Evolutionary conservation across 768 basidiomycete species (phyloP).

Genomic region (Pisolithus marmoratus): DNA sequence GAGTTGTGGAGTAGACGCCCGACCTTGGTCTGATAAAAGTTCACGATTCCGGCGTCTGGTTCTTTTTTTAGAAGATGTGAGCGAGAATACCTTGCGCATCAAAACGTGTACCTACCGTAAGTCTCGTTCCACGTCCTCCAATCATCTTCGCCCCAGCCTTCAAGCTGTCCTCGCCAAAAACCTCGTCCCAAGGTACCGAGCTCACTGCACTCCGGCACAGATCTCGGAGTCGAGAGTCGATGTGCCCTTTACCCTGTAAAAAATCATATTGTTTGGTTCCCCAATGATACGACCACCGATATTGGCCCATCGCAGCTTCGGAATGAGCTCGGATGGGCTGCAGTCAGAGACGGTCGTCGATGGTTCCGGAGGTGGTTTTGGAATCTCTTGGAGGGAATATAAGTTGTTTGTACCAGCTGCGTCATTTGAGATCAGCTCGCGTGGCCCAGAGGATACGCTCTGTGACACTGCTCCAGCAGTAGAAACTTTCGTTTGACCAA

Average conservation of each 20-base stretch:
- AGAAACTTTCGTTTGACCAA: conserved; percentile 32
- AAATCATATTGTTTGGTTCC: conserved; percentile 94
- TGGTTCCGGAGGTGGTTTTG: conserved; percentile 61
- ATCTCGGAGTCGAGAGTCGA: conserved; percentile 49
- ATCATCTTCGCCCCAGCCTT: conserved; percentile 49
- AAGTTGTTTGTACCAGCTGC: conserved; percentile 59
- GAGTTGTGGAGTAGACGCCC: background rate
- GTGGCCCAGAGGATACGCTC: conserved; percentile 41
- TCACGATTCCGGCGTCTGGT: conserved; percentile 95
- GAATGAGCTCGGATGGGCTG: conserved; percentile 51
- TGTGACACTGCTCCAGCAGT: background rate
- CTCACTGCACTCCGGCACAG: conserved; percentile 62
- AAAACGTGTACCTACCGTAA: conserved; percentile 53
- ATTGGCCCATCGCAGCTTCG: conserved; percentile 90
- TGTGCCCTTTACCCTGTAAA: conserved; percentile 54
- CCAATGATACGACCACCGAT: conserved; percentile 99
- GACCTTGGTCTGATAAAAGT: conserved; percentile 84
- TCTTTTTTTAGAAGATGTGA: conserved; percentile 38
- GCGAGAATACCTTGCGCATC: background rate
- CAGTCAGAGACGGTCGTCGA: conserved; percentile 52
- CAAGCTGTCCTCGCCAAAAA: conserved; percentile 37
- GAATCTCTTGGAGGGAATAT: conserved; percentile 41
- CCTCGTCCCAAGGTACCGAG: conserved; percentile 61
- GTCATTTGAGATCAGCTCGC: conserved; percentile 65
- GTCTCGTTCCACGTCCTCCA: conserved; percentile 74